Base-by-base conservation (phyloP, 169 alveolate species). In the Plasmodium fragile region DNA sequence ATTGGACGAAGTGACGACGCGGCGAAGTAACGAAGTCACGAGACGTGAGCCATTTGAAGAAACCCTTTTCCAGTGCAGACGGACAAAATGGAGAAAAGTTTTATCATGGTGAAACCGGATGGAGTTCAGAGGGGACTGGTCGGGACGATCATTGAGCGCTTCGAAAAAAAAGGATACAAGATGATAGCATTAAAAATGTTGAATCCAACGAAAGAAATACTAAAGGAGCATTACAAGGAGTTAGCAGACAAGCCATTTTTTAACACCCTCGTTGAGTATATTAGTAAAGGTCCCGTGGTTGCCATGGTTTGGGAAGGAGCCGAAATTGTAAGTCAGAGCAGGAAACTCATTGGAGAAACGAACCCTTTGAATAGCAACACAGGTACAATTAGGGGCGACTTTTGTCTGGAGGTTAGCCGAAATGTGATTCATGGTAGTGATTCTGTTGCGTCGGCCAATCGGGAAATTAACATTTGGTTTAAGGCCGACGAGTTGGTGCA, bases 61-160 rank as follows among this genome's bases (percentile, higher is more conserved):
- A 49, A 0, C 22, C 59, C 59, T 49, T 49, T 13, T 2, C 59
- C 59, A 49, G 18, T 49, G 73, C 25, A 80, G 25, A 78, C 28
- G 53, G 36, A 39, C 13, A 85, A 75, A 30, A 94, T 92, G 79
- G 97, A 98, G 92, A 98, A 99, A 95, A 98, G 99, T 34, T 99
- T 96, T 98, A 97, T 98, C 92, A 99, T 99, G 99, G 97, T 99
- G 79, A 99, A 99, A 97, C 99, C 99, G 71, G 99, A 99, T 97
- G 99, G 99, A 32, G 99, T 99, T 94, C 99, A 98, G 97, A 98
- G 99, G 94, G 99, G 99, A 87, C 95, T 98, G 78, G 99, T 99
- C 18, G 99, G 99, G 53, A 98, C 97, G 83, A 97, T 98, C 92
- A 89, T 99, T 69, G 81, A 96, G 90, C 98, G 99, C 83, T 98